These are phyloP conservation scores for Blastobotrys capitulatus DNA, from an alignment of 1,139 yeast genomes.

Conservation along the genomic window DNA sequence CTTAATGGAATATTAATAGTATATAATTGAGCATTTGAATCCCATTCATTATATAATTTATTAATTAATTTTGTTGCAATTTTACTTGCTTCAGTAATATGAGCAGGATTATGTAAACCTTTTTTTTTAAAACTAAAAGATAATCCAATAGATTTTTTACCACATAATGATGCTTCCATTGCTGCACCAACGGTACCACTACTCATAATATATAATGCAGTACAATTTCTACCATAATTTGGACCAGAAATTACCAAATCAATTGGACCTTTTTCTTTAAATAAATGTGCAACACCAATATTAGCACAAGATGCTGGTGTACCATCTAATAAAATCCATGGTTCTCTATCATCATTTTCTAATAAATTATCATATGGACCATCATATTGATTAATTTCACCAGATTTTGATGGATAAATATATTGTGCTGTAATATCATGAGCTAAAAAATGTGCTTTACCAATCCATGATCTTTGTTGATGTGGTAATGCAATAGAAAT, in stretches of 20 bases:
- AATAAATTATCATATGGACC: constrained; percentile 59
- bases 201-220: constrained; percentile 83
- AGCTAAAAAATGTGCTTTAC: constrained; percentile 95
- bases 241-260: constrained; percentile 94
- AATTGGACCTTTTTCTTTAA: constrained; percentile 51
- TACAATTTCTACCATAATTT: constrained; percentile 87
- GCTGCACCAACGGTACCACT: constrained; percentile 99
- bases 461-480: constrained; percentile 79
- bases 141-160: constrained; percentile 68
- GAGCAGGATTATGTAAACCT: constrained; percentile 44
- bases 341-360: constrained; percentile 42
- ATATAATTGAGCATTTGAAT: constrained; percentile 57
- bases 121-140: constrained; percentile 69
- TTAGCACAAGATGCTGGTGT: constrained; percentile 97
- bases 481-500: constrained; percentile 75
- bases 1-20: constrained; percentile 79
- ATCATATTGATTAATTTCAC: constrained; percentile 42
- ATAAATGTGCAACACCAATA: constrained; percentile 74
- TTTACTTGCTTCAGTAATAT: constrained; percentile 61
- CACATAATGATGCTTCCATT: constrained; percentile 85
- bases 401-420: constrained; percentile 34
- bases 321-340: constrained; percentile 84
- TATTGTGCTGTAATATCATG: constrained; percentile 63
- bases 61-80: constrained; percentile 59
- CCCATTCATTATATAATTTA: constrained; percentile 56